A percentile compares a stretch with the other conserved stretches of the same genome.
Evolutionary conservation across 192 early-diverging fungal genomes (phyloP).

Genomic region (Coemansia sp.): DNA sequence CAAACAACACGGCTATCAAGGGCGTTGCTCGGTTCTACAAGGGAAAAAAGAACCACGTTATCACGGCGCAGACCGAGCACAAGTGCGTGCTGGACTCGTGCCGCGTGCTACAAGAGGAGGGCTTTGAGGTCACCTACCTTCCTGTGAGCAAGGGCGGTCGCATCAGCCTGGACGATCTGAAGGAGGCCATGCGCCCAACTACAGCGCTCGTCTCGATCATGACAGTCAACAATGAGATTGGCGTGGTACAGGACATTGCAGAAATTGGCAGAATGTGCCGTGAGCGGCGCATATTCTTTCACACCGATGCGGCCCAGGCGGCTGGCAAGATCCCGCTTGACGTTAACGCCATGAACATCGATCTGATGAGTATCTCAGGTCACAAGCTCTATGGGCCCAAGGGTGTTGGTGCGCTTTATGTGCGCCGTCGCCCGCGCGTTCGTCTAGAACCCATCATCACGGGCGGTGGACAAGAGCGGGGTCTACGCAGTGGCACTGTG

Average conservation of each 20-base stretch:
- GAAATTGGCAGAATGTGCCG: constrained; percentile 90
- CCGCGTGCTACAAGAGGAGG: constrained; percentile 91
- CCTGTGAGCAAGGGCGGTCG: constrained; percentile 81
- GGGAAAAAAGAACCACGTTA: constrained; percentile 90
- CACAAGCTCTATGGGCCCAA: constrained; percentile 99
- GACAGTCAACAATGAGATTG: constrained; percentile 99
- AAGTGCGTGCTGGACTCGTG: constrained; percentile 98
- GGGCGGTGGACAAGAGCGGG: constrained; percentile 96
- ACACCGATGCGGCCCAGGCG: constrained; percentile 96
- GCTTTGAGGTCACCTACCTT: constrained; percentile 93
- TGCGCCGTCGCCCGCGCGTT: constrained; percentile 89
- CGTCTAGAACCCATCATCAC: constrained; percentile 85
- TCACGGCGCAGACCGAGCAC: constrained; percentile 97
- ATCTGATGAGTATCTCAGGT: constrained; percentile 93
- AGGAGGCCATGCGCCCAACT: constrained; percentile 82
- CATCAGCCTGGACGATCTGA: constrained; percentile 75
- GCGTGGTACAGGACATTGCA: constrained; percentile 88
- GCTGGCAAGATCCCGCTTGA: constrained; percentile 93
- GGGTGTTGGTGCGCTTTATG: constrained; percentile 91
- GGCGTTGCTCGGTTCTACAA: constrained; percentile 95
- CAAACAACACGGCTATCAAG: constrained; percentile 93
- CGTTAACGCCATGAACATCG: constrained; percentile 89
- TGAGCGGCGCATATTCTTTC: constrained; percentile 88
- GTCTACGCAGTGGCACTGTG: constrained; percentile 90
- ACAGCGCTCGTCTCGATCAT: constrained; percentile 92